A percentile compares a stretch with the other conserved stretches of the same genome.
Evolutionary conservation across 2,329 filamentous ascomycete species (phyloP).

Genomic region (Diaporthe nobilis): DNA sequence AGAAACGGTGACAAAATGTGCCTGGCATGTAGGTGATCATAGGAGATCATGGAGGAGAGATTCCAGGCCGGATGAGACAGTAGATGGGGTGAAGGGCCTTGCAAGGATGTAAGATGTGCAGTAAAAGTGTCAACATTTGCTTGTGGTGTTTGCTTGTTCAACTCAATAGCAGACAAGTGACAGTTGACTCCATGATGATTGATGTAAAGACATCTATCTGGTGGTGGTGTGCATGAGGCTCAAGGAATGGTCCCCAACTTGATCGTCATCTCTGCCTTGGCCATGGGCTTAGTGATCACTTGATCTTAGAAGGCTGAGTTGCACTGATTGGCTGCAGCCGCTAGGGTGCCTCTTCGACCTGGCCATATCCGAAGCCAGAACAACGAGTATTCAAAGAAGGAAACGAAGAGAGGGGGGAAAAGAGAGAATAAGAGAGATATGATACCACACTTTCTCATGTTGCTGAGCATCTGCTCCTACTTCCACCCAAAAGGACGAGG

Average conservation of each 20-base stretch:
- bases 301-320: background rate
- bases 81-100: background rate
- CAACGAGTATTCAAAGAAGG: background rate
- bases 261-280: background rate
- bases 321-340: constrained; percentile 34
- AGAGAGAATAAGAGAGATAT: background rate
- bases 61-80: background rate
- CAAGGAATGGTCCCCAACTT: background rate
- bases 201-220: background rate
- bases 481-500: background rate
- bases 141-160: background rate
- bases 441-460: background rate
- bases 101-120: background rate
- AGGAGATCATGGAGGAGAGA: background rate
- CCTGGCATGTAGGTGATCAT: background rate
- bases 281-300: constrained; percentile 32
- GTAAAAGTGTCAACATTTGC: background rate
- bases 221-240: background rate
- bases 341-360: background rate
- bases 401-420: background rate
- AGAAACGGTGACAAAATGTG: background rate
- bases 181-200: background rate
- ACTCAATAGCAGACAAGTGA: background rate
- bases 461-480: background rate
- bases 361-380: background rate